Evolutionary conservation across 2,329 filamentous ascomycete species (phyloP).

Genomic region (Ophiostoma sp.): DNA sequence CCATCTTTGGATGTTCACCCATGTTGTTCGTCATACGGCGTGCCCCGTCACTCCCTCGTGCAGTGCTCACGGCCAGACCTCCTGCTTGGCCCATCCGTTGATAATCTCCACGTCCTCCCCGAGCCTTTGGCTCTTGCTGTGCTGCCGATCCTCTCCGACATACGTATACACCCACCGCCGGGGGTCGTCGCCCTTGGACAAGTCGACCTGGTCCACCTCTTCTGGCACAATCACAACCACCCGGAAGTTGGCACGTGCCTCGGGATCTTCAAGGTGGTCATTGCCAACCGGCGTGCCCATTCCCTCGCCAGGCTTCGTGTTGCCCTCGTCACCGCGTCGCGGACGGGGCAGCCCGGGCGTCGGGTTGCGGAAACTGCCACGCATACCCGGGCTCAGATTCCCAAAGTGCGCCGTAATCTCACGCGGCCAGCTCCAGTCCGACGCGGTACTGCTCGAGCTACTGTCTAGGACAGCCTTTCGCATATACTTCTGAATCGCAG

Average conservation of each 20-base stretch:
- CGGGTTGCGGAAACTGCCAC: conserved; percentile 70
- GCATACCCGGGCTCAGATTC: conserved; percentile 74
- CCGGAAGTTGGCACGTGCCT: conserved; percentile 70
- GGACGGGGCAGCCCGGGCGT: conserved; percentile 58
- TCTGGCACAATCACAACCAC: conserved; percentile 77
- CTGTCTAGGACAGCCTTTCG: conserved; percentile 31
- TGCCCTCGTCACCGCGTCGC: conserved; percentile 40
- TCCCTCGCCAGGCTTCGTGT: conserved; percentile 27
- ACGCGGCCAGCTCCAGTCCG: conserved; percentile 65
- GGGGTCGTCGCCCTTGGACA: conserved; percentile 59
- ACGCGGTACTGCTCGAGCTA: neutral
- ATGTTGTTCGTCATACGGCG: too few relatives aligned
- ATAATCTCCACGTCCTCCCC: conserved; percentile 35
- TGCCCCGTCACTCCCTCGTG: too few relatives aligned
- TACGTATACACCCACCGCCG: conserved; percentile 64
- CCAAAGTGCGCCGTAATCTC: conserved; percentile 87
- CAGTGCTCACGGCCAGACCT: conserved; percentile 54
- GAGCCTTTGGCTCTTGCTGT: neutral
- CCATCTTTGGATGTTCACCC: too few relatives aligned
- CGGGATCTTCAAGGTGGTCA: conserved; percentile 61
- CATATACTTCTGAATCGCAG: conserved; percentile 53
- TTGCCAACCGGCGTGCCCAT: conserved; percentile 61
- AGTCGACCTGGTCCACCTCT: conserved; percentile 68
- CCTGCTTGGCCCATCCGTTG: conserved; percentile 59
- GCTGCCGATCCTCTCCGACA: conserved; percentile 36